Conservation (phyloP, 352 stramenopile genomes). For the Globisporangium cederbergense region DNA sequence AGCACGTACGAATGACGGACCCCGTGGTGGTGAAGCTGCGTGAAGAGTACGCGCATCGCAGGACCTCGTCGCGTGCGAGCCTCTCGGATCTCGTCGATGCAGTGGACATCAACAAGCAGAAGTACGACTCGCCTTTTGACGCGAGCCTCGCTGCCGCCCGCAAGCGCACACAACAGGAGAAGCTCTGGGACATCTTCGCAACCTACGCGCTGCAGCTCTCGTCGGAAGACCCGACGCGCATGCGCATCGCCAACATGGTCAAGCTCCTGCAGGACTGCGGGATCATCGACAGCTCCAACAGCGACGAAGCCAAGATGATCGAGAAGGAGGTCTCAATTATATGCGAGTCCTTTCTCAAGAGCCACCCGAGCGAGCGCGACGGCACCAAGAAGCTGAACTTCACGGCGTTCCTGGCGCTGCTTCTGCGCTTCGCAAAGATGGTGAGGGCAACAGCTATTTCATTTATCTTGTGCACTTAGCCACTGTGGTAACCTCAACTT, state of each 20-base stretch:
- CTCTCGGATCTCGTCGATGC: not conserved
- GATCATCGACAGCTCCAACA: constrained; percentile 53
- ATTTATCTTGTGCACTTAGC: not conserved
- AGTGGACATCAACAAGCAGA: constrained; percentile 30
- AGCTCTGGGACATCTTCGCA: constrained; percentile 78
- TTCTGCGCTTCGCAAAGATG: constrained; percentile 71
- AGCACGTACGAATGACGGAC: constrained; percentile 7
- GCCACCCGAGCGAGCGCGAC: constrained; percentile 53
- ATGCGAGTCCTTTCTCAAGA: constrained; percentile 67
- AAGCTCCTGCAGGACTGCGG: constrained; percentile 77
- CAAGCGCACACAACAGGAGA: constrained; percentile 62
- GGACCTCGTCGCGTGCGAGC: constrained; percentile 2
- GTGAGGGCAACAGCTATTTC: constrained; percentile 16
- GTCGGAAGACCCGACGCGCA: constrained; percentile 71
- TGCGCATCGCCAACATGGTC: constrained; percentile 63
- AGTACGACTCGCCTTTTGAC: constrained; percentile 64
- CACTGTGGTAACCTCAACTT: not conserved
- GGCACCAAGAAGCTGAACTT: constrained; percentile 69
- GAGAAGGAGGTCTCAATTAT: constrained; percentile 76
- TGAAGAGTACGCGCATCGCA: constrained; percentile 8
- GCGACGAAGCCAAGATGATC: constrained; percentile 56
- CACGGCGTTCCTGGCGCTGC: constrained; percentile 58
- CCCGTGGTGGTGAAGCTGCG: constrained; percentile 10
- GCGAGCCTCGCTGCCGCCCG: constrained; percentile 46
- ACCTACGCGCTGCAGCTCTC: constrained; percentile 72